phyloP scores from a whole-genome alignment of 805 yeast species.

The Tetrapisispora arboricola region DNA sequence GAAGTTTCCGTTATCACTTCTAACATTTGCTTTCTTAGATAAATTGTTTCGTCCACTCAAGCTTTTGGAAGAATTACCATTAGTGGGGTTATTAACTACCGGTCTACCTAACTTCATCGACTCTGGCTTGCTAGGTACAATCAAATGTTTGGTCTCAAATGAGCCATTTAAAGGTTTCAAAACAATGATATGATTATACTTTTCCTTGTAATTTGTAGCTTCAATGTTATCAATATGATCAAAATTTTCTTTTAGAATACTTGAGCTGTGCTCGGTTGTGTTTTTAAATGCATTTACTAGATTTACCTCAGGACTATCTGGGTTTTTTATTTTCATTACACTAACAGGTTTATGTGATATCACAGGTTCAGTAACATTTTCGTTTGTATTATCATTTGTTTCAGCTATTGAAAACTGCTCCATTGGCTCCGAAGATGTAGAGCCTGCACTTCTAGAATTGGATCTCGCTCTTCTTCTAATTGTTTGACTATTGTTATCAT shows the following conservation, averaged over 20 bases:
- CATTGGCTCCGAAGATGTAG: constrained; percentile 5
- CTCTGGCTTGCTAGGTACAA: constrained; percentile 68
- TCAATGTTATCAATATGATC: neutral
- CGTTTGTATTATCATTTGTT: neutral
- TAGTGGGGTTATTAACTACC: constrained; percentile 24
- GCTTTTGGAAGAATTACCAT: neutral
- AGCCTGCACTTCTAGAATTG: constrained; percentile 22
- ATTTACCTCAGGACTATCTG: neutral
- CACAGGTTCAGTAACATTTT: neutral
- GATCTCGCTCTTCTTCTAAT: constrained; percentile 19
- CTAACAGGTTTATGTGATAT: neutral
- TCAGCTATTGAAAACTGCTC: constrained; percentile 1
- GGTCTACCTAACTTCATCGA: constrained; percentile 81
- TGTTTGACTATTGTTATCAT: neutral
- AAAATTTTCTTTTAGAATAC: neutral
- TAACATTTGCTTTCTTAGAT: constrained; percentile 27
- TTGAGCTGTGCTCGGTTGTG: neutral
- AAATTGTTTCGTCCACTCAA: constrained; percentile 6
- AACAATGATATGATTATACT: constrained; percentile 44
- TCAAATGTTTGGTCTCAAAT: constrained; percentile 61
- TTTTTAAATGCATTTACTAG: neutral
- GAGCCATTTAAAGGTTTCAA: constrained; percentile 66
- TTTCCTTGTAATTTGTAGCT: constrained; percentile 8
- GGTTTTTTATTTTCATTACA: neutral
- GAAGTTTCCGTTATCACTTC: constrained; percentile 71